Conservation (phyloP, 2,329 filamentous ascomycete genomes). For the Hypoxylon sp. region DNA sequence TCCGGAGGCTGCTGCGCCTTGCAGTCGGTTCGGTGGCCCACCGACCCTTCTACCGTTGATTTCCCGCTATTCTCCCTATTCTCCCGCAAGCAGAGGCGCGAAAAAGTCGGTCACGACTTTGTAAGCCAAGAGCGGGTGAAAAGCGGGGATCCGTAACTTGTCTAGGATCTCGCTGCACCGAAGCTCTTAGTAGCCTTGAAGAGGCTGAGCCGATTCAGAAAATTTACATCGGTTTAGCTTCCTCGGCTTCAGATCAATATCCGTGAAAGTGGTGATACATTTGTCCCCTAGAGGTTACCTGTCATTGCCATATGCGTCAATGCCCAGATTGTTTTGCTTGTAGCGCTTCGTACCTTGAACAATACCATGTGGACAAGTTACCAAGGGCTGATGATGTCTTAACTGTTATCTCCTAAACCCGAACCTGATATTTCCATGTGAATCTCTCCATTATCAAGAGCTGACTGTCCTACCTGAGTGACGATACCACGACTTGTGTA, state of each 20-base stretch:
- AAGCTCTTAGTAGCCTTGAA: slow-evolving; percentile 18
- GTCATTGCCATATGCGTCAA: not conserved
- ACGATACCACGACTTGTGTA: not conserved
- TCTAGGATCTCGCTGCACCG: slow-evolving; percentile 20
- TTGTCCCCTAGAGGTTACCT: not conserved
- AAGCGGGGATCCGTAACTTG: slow-evolving; percentile 27
- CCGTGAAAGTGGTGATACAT: not conserved
- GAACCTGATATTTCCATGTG: not conserved
- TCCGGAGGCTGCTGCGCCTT: slow-evolving; percentile 47
- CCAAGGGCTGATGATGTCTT: not conserved
- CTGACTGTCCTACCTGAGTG: not conserved
- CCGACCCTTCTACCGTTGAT: slow-evolving; percentile 25
- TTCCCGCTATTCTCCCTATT: not conserved
- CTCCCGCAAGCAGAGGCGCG: slow-evolving; percentile 23
- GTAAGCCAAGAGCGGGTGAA: slow-evolving; percentile 37
- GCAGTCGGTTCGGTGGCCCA: slow-evolving; percentile 38
- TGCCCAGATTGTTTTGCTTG: not conserved
- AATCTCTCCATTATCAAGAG: not conserved
- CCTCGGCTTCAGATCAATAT: slow-evolving; percentile 13
- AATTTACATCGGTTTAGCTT: not conserved
- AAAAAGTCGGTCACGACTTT: slow-evolving; percentile 45
- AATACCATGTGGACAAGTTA: slow-evolving; percentile 8
- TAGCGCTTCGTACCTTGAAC: not conserved
- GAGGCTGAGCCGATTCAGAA: slow-evolving; percentile 27
- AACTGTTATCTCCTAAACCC: slow-evolving; percentile 1